Conservation (phyloP, 2,329 filamentous ascomycete genomes). For the Shiraia sp. region DNA sequence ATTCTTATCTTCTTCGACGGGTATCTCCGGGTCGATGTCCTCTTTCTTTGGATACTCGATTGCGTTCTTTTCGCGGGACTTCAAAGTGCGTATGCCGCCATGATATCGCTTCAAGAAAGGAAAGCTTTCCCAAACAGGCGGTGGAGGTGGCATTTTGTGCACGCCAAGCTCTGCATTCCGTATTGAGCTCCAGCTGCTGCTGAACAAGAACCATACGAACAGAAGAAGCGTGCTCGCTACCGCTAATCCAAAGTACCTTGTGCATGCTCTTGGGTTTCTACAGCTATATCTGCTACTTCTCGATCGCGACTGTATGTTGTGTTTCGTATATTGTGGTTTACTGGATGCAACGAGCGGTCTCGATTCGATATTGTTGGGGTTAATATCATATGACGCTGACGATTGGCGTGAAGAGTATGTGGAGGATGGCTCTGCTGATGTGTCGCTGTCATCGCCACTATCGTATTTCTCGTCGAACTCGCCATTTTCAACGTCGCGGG, state of each 20-base stretch:
- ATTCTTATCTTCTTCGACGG: conserved; percentile 21
- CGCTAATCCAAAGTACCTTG: conserved; percentile 76
- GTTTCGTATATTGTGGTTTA: conserved; percentile 13
- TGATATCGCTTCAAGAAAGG: conserved; percentile 87
- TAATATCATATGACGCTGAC: conserved; percentile 32
- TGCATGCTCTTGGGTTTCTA: conserved; percentile 71
- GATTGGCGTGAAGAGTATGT: conserved; percentile 59
- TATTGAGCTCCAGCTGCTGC: conserved; percentile 73
- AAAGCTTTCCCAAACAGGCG: conserved; percentile 83
- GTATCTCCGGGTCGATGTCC: conserved; percentile 47
- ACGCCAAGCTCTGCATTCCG: conserved; percentile 61
- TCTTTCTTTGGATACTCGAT: conserved; percentile 80
- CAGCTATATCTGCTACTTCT: conserved; percentile 53
- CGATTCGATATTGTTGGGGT: conserved; percentile 32
- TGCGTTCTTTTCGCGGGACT: conserved; percentile 66
- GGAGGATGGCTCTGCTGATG: conserved; percentile 48
- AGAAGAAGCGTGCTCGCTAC: conserved; percentile 71
- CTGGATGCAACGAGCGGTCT: conserved; percentile 22
- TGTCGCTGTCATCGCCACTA: conserved; percentile 41
- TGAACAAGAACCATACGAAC: conserved; percentile 75
- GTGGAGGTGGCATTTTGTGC: conserved; percentile 64
- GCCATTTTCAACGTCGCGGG: conserved; percentile 38
- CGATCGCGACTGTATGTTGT: conserved; percentile 26
- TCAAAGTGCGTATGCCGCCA: conserved; percentile 77
- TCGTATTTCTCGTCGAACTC: conserved; percentile 46